Base-by-base conservation (phyloP, 257 asterid species). In the Gentiana dahurica region DNA sequence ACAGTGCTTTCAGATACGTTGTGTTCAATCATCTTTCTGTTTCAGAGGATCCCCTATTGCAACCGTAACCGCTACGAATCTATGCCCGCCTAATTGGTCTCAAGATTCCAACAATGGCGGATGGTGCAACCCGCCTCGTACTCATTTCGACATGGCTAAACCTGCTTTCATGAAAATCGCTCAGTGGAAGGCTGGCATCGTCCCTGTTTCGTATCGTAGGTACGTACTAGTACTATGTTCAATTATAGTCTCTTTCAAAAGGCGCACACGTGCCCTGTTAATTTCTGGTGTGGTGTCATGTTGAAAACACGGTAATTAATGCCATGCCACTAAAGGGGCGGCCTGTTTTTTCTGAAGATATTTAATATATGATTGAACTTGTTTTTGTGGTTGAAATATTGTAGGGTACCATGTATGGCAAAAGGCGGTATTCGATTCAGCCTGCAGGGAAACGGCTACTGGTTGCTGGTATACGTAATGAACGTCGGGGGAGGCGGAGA, bases 61-160 rank as follows among this genome's bases (percentile, higher is more conserved):
- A 36, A 84, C 94, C 12, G 35, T 87, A 32, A 82, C 96, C 1
- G 92, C 84, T 64, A 87, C 96, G 60, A 87, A 82, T 51, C 89
- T 87, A 46, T 87, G 93, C 73, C 96, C 94, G 1, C 96, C 96
- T 0, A 87, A 87, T 57, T 87, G 96, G 96, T 3, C 71, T 7
- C 44, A 69, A 62, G 82, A 72, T 72, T 75, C 87, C 45, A 80
- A 87, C 77, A 62, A 82, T 46, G 96, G 94, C 4, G 96, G 94
- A 3, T 87, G 96, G 96, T 87, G 96, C 84, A 87, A 87, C 75
- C 96, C 96, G 0, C 94, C 96, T 49, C 87, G 93, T 0, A 65
- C 69, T 36, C 96, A 84, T 61, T 87, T 87, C 57, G 94, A 87
- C 64, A 87, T 87, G 94, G 63, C 96, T 13, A 82, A 84, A 51